Conservation (phyloP, 805 yeast genomes). For the Schizosaccharomyces cryophilus region DNA sequence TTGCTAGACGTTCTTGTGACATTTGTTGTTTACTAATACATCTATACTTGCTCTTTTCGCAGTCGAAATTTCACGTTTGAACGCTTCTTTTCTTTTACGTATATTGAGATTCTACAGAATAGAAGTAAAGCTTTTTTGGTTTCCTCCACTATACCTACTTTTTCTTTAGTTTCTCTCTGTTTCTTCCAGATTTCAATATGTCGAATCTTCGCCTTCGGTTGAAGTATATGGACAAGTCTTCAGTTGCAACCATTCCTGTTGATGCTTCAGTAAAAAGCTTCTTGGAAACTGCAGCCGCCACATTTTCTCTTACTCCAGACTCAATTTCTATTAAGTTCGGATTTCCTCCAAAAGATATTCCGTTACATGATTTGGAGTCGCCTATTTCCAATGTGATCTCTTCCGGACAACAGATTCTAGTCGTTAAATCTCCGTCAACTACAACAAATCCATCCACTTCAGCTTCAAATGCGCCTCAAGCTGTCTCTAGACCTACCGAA, state of each 20-base stretch:
- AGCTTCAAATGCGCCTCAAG: neutral
- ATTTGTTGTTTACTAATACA: too few relatives aligned
- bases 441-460: conserved; percentile 5
- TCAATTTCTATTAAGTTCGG: neutral
- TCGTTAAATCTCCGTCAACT: neutral
- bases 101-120: too few relatives aligned
- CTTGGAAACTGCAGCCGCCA: neutral
- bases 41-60: too few relatives aligned
- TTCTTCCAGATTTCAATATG: neutral
- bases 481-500: neutral
- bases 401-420: neutral
- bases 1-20: too few relatives aligned
- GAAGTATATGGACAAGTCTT: neutral
- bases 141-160: too few relatives aligned
- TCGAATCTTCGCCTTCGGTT: neutral
- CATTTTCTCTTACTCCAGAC: neutral
- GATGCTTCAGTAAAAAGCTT: neutral
- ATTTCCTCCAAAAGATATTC: neutral
- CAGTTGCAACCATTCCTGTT: neutral
- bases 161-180: too few relatives aligned
- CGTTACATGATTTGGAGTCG: neutral
- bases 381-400: neutral
- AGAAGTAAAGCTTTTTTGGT: too few relatives aligned
- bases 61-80: too few relatives aligned
- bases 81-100: too few relatives aligned